A percentile compares a stretch with the other conserved stretches of the same genome.
Conservation (phyloP, 192 early-diverging fungal genomes). For the Coemansia erecta region DNA sequence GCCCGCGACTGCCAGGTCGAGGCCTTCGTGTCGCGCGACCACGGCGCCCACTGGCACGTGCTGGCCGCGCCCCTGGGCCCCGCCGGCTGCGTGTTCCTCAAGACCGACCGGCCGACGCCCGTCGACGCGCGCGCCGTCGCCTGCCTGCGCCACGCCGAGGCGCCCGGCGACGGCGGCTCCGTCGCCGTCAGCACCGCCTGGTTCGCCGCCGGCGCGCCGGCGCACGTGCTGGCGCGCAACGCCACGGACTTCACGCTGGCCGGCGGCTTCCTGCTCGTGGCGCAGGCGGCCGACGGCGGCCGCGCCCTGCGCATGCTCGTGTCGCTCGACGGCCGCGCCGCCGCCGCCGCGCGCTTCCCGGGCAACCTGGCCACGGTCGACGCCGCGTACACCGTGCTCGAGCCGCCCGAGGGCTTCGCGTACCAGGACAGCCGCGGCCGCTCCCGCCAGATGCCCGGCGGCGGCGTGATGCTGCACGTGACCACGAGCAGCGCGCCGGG, state of each 20-base stretch:
- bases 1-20: constrained; percentile 64
- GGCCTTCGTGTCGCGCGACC: constrained; percentile 68
- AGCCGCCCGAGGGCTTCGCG: constrained; percentile 56
- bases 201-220: constrained; percentile 47
- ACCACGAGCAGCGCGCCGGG: constrained; percentile 56
- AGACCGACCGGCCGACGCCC: constrained; percentile 52
- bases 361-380: constrained; percentile 55
- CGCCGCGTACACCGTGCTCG: constrained; percentile 71
- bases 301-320: constrained; percentile 59
- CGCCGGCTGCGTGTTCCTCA: constrained; percentile 45
- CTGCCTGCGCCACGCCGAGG: constrained; percentile 62
- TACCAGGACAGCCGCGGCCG: constrained; percentile 34
- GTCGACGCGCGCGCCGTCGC: constrained; percentile 62
- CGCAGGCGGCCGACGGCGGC: constrained; percentile 52
- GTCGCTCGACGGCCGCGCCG: constrained; percentile 69
- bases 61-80: constrained; percentile 43
- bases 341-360: constrained; percentile 77
- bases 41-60: constrained; percentile 66
- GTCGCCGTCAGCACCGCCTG: constrained; percentile 63
- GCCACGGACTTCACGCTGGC: constrained; percentile 81
- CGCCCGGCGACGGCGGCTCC: constrained; percentile 36
- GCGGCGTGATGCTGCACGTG: constrained; percentile 66
- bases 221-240: constrained; percentile 58
- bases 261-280: constrained; percentile 77
- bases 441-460: constrained; percentile 45